phyloP scores from a whole-genome alignment of 2,329 filamentous ascomycete species.

The Lachnellula hyalina region DNA sequence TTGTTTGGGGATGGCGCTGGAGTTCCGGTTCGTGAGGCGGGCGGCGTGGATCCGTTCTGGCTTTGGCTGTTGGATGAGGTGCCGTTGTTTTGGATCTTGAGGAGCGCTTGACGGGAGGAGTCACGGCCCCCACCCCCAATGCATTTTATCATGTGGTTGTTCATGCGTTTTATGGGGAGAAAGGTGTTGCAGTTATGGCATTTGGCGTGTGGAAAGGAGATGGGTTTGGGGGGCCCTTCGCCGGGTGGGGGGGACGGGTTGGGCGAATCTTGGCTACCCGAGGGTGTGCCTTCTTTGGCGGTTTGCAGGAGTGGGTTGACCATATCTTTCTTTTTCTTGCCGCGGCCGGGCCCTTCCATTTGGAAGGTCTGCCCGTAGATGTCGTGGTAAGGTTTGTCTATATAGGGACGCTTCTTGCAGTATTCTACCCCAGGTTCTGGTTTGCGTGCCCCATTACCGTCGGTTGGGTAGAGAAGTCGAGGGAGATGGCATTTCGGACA shows the following conservation, averaged over 20 bases:
- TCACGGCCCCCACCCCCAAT: slow-evolving; percentile 61
- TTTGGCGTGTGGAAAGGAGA: slow-evolving; percentile 60
- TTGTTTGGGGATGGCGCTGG: slow-evolving; percentile 43
- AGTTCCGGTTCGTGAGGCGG: slow-evolving; percentile 58
- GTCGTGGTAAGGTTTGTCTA: slow-evolving; percentile 69
- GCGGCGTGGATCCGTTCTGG: slow-evolving; percentile 52
- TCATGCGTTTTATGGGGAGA: slow-evolving; percentile 59
- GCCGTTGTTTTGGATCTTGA: slow-evolving; percentile 56
- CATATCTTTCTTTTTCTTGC: slow-evolving; percentile 77
- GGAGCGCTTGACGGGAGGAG: slow-evolving; percentile 55
- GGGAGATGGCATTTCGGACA: slow-evolving; percentile 73
- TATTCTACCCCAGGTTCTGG: slow-evolving; percentile 65
- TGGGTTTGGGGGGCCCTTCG: slow-evolving; percentile 53
- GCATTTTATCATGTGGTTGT: slow-evolving; percentile 64
- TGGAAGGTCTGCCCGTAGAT: slow-evolving; percentile 81
- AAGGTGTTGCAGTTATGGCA: slow-evolving; percentile 64
- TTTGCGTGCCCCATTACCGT: slow-evolving; percentile 60
- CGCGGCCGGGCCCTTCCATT: slow-evolving; percentile 66
- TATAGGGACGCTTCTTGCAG: slow-evolving; percentile 75
- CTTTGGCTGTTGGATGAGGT: slow-evolving; percentile 34
- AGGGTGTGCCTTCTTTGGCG: slow-evolving; percentile 31
- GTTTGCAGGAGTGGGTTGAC: slow-evolving; percentile 40
- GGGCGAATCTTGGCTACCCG: slow-evolving; percentile 43
- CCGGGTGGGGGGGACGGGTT: slow-evolving; percentile 40
- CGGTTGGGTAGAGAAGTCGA: slow-evolving; percentile 65